Evolutionary conservation across 2,329 filamentous ascomycete species (phyloP).

Genomic region (Botryotinia narcissicola): DNA sequence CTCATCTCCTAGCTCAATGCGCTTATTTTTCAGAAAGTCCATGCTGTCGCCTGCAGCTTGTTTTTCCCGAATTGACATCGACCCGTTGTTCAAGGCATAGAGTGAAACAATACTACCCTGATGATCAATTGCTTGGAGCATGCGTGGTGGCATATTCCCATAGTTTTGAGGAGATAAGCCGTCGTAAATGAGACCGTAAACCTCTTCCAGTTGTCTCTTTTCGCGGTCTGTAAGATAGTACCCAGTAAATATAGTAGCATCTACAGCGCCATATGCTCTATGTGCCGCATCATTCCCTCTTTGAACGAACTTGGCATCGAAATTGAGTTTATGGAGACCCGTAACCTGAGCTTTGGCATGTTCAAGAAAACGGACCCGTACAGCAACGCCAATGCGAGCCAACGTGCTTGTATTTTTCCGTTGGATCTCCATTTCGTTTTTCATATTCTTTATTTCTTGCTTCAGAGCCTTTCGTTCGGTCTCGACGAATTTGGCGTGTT

Average conservation of each 20-base stretch:
- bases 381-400: background rate
- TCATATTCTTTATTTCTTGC: background rate
- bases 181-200: background rate
- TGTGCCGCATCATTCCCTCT: conserved; percentile 3
- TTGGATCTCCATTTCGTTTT: background rate
- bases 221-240: background rate
- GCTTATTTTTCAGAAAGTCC: background rate
- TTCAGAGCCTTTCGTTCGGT: background rate
- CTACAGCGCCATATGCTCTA: background rate
- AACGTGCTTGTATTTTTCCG: background rate
- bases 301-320: background rate
- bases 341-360: background rate
- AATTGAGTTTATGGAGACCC: background rate
- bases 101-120: background rate
- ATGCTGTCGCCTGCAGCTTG: background rate
- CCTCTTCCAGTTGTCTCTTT: background rate
- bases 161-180: background rate
- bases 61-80: background rate
- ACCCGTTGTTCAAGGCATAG: background rate
- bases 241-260: background rate
- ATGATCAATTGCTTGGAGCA: background rate
- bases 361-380: conserved; percentile 5
- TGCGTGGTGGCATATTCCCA: background rate
- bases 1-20: background rate
- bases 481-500: background rate